Evolutionary conservation across 2,329 filamentous ascomycete species (phyloP).

Genomic region (Claviceps digitariae): DNA sequence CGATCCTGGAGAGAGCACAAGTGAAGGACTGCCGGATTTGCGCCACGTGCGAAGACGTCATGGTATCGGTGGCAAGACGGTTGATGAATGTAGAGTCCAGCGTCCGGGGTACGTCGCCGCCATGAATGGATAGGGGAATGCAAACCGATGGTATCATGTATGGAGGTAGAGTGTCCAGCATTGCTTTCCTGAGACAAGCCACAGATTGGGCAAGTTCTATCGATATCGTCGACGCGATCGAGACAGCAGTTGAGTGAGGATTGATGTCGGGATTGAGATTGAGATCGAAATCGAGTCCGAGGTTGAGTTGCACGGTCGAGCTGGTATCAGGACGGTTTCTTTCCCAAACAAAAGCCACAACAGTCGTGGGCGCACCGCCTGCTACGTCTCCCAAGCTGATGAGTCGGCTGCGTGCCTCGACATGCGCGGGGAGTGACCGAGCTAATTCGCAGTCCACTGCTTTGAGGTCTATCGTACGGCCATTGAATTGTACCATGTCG

Average conservation of each 20-base stretch:
- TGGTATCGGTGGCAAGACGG: slow-evolving; percentile 11
- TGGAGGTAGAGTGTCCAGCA: slow-evolving; percentile 13
- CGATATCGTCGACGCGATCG: slow-evolving; percentile 8
- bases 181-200: slow-evolving; percentile 12
- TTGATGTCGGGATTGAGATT: slow-evolving; percentile 5
- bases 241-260: slow-evolving; percentile 1
- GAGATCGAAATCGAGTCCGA: no score
- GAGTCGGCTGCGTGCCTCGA: slow-evolving; percentile 8
- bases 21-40: neutral
- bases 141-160: slow-evolving; percentile 11
- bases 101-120: neutral
- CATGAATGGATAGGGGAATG: neutral
- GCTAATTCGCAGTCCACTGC: slow-evolving; percentile 12
- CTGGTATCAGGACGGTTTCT: neutral
- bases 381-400: slow-evolving; percentile 9
- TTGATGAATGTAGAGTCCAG: slow-evolving; percentile 31
- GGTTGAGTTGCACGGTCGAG: neutral
- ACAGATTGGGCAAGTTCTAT: slow-evolving; percentile 11
- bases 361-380: neutral
- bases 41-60: neutral
- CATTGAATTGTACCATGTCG: slow-evolving; percentile 11
- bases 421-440: slow-evolving; percentile 9
- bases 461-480: slow-evolving; percentile 13
- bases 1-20: neutral
- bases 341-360: neutral